Evolutionary conservation across 2,329 filamentous ascomycete species (phyloP), one percentile per base, ranked within the genome.

Genomic region (Metarhizium album): DNA sequence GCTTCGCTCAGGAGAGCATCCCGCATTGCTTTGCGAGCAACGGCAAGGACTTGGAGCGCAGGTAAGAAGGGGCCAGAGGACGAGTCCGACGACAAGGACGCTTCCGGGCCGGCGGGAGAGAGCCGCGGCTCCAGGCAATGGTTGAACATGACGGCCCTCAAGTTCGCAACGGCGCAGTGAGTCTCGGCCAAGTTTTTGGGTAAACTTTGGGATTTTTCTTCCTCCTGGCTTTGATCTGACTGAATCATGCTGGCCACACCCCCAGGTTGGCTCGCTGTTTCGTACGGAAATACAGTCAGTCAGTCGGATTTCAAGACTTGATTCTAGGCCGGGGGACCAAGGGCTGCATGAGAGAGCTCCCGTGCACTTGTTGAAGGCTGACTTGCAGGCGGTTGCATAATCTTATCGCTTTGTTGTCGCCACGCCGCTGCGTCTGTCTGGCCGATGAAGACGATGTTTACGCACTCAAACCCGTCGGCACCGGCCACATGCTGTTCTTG

Each of bases 21-120:
- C 54, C 77, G 76, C 76, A 88, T 84, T 42, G 82, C 82, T 59
- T 85, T 79, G 57, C 76, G 77, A 33, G 81, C 82, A 46, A 86
- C 73, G 51, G 72, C 72, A 48, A 87, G 78, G 55, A 87, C 81
- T 63, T 87, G 4, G 7, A 13, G 14, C 11, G 33, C 33, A 35
- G 33, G 33, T 16, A 16, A 35, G 1, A 8, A n/a, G 11, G 8
- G 11, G 1, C 33, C 33, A 16, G 33, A 0, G 14, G 14, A 16
- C 14, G 11, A 35, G 16, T 16, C 33, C 11, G 33, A 4, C 4
- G 33, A 14, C 2, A 35, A 35, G 11, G 33, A 4, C 11, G 14
- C 33, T 4, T 35, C 33, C 16, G 13, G 7, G 9, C 7, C 33
- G 33, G 9, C 33, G 14, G 33, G 11, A 2, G 1, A 8, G 33